A percentile compares a stretch with the other conserved stretches of the same genome.
Conservation (phyloP, 2,329 filamentous ascomycete species). For the Ascocoryne sarcoides region DNA sequence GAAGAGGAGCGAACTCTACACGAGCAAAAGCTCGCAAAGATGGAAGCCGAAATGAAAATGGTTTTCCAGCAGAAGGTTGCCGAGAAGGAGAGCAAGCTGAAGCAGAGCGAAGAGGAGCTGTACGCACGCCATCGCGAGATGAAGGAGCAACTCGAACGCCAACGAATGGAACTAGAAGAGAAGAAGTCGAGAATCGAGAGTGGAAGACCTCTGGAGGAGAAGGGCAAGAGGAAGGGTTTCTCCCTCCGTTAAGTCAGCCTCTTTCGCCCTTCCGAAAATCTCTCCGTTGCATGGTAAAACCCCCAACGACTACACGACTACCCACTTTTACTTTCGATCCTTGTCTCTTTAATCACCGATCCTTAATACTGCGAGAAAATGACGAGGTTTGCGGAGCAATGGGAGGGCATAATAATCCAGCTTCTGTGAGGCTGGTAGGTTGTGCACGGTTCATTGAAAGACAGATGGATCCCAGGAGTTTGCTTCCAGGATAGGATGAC, state of each 20-base stretch:
- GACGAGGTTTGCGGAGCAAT: conserved; percentile 17
- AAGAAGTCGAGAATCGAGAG: conserved; percentile 96
- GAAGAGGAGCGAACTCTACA: conserved; percentile 96
- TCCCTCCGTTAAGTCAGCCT: conserved; percentile 70
- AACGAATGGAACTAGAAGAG: conserved; percentile 91
- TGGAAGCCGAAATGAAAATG: conserved; percentile 99
- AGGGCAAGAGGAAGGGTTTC: conserved; percentile 98
- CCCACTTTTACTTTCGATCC: conserved; percentile 25
- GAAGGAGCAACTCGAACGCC: conserved; percentile 98
- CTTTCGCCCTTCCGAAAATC: neutral
- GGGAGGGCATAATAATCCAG: conserved; percentile 21
- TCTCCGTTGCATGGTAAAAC: conserved; percentile 16
- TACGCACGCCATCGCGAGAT: conserved; percentile 98
- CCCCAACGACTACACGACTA: too few relatives aligned
- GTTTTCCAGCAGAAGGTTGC: conserved; percentile 99
- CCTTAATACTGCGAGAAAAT: conserved; percentile 24
- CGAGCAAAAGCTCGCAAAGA: conserved; percentile 99
- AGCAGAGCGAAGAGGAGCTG: conserved; percentile 97
- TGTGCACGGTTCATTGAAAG: conserved; percentile 11
- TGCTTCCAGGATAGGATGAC: conserved; percentile 12
- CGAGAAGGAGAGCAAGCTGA: conserved; percentile 99
- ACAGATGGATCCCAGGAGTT: conserved; percentile 22
- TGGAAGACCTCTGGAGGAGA: conserved; percentile 91
- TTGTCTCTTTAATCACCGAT: conserved; percentile 29
- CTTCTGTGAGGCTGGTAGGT: conserved; percentile 26